phyloP scores from a whole-genome alignment of 2,329 filamentous ascomycete species.

The Huntiella abstrusa region DNA sequence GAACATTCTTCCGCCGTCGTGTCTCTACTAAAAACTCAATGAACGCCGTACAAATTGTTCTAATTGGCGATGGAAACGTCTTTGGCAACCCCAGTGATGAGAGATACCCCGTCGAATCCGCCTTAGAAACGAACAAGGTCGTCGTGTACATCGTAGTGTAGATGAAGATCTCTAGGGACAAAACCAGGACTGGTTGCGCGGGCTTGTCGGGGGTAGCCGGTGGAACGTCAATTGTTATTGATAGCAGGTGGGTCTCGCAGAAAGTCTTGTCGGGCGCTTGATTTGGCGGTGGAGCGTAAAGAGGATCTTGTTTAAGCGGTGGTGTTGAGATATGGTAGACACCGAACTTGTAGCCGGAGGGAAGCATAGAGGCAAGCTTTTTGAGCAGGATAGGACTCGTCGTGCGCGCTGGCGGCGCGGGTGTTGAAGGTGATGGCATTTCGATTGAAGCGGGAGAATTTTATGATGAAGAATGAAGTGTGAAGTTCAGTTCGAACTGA shows the following conservation, averaged over 20 bases:
- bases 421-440: not conserved
- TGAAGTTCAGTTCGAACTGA: not conserved
- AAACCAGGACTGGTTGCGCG: constrained; percentile 42
- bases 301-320: constrained; percentile 51
- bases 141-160: constrained; percentile 67
- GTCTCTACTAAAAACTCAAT: constrained; percentile 54
- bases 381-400: constrained; percentile 16
- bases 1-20: constrained; percentile 42
- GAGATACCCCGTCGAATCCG: constrained; percentile 85
- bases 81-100: constrained; percentile 43
- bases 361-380: constrained; percentile 31
- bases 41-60: constrained; percentile 55
- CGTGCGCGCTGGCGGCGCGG: constrained; percentile 10
- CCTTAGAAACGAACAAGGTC: constrained; percentile 89
- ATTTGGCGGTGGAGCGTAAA: constrained; percentile 63
- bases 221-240: constrained; percentile 26
- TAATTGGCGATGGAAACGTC: constrained; percentile 52
- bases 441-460: not conserved
- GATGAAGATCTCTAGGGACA: constrained; percentile 73
- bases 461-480: not conserved
- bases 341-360: constrained; percentile 38
- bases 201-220: constrained; percentile 11
- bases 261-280: constrained; percentile 58
- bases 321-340: constrained; percentile 79
- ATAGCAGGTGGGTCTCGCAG: constrained; percentile 64